Evolutionary conservation across 2,329 filamentous ascomycete species (phyloP).

Genomic region (Stagonosporopsis vannaccii): DNA sequence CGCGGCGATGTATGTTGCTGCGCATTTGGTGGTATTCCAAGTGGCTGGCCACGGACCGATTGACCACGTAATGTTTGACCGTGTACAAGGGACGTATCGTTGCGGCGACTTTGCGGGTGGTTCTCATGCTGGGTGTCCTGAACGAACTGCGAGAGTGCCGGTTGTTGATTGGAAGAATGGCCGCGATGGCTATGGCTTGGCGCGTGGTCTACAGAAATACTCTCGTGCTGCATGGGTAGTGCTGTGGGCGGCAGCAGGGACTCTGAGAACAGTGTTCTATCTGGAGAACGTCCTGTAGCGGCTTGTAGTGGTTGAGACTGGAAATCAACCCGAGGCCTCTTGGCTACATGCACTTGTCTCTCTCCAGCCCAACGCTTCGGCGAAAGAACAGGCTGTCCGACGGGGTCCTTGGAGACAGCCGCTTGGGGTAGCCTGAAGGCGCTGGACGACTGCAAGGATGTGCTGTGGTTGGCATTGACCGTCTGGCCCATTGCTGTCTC

Average conservation of each 20-base stretch:
- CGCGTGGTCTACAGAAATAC: not conserved
- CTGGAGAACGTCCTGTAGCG: too few relatives aligned
- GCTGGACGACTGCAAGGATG: not conserved
- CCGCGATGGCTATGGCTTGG: conserved; percentile 2
- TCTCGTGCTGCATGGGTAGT: not conserved
- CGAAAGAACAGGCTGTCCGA: not conserved
- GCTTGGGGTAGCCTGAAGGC: not conserved
- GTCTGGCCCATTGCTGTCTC: not conserved
- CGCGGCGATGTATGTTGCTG: conserved; percentile 1
- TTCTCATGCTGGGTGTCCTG: not conserved
- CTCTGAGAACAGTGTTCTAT: not conserved
- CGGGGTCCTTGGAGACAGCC: too few relatives aligned
- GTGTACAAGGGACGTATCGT: not conserved
- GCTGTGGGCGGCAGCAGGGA: not conserved
- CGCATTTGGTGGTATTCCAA: not conserved
- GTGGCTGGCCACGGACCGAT: not conserved
- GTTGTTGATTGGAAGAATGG: conserved; percentile 5
- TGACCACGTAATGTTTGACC: not conserved
- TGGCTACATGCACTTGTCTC: not conserved
- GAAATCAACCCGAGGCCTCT: not conserved
- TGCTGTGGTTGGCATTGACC: too few relatives aligned
- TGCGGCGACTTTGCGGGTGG: not conserved
- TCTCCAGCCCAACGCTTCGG: not conserved
- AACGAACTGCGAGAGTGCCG: conserved; percentile 15
- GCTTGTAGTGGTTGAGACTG: not conserved